Evolutionary conservation across 164 flowering plant genomes (phyloP), one percentile per base, ranked within the genome.

Genomic region (Sextonia rubra): DNA sequence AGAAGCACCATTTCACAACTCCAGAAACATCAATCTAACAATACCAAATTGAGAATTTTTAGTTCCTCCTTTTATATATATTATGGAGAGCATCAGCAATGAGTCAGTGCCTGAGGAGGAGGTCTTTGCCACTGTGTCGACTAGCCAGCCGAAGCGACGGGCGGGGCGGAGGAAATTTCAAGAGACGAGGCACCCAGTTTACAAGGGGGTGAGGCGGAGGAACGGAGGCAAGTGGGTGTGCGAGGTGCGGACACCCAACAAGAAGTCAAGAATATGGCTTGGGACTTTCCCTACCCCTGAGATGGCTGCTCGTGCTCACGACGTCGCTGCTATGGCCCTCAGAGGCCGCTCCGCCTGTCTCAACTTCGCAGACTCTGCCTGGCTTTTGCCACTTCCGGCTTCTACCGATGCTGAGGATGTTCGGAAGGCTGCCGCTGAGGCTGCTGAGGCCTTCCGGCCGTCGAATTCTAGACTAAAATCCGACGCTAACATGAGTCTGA

Each of bases 221-320:
- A 85, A 86, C 64, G 72, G 68, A 27, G 65, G 80, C 9, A 87
- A 82, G 75, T 85, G 88, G 96, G 96, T 89, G 0, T 87, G 90
- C 66, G 97, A 90, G 68, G 80, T 90, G 12, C 79, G 96, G 12
- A 90, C 86, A 77, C 93, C 97, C 7, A 80, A 84, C 73, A 88
- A 82, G 82, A 85, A 84, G 71, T 70, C 89, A 0, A 72, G 92
- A 65, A 85, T 89, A 2, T 91, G 92, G 92, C 82, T 91, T 0
- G 92, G 93, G 9, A 91, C 92, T 0, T 88, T 80, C 63, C 82
- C 82, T 1, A 85, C 87, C 0, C 78, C 82, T 1, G 90, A 87
- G 67, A 91, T 89, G 92, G 90, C 97, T 3, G 92, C 92, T 0
- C 77, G 90, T 7, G 92, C 91, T 0, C 90, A 89, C 58, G 93